phyloP scores from a whole-genome alignment of 108 stramenopile genomes.

The Conticribra guillardii region DNA sequence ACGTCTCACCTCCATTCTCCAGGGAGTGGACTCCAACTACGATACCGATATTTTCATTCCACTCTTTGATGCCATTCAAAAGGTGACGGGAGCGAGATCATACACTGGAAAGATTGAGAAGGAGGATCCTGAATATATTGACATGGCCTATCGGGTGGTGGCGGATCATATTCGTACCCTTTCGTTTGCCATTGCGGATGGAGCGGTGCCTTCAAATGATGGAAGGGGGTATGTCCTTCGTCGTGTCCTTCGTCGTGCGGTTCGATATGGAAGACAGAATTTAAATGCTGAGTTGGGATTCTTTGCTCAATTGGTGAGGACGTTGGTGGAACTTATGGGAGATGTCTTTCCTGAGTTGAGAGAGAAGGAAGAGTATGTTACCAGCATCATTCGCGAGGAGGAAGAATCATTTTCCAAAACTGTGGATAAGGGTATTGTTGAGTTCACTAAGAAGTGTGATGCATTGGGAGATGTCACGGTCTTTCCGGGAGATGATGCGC shows the following conservation, averaged over 20 bases:
- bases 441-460: conserved; percentile 90
- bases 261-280: conserved; percentile 95
- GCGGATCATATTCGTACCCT: conserved; percentile 99
- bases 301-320: conserved; percentile 91
- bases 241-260: conserved; percentile 95
- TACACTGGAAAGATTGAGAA: conserved; percentile 93
- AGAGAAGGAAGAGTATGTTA: conserved; percentile 81
- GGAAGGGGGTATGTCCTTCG: conserved; percentile 98
- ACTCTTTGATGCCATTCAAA: conserved; percentile 92
- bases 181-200: conserved; percentile 98
- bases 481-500: conserved; percentile 93
- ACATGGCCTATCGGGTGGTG: conserved; percentile 99
- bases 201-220: conserved; percentile 96
- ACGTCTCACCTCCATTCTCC: conserved; percentile 94
- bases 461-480: conserved; percentile 62
- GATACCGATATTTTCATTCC: conserved; percentile 99
- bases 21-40: conserved; percentile 95
- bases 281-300: conserved; percentile 94
- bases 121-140: conserved; percentile 88
- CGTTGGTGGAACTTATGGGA: conserved; percentile 88
- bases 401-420: conserved; percentile 96
- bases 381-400: conserved; percentile 90
- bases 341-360: conserved; percentile 93
- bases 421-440: conserved; percentile 92
- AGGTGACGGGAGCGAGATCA: conserved; percentile 80